phyloP scores from a whole-genome alignment of 2,329 filamentous ascomycete genomes.

The Drechslera avenae region DNA sequence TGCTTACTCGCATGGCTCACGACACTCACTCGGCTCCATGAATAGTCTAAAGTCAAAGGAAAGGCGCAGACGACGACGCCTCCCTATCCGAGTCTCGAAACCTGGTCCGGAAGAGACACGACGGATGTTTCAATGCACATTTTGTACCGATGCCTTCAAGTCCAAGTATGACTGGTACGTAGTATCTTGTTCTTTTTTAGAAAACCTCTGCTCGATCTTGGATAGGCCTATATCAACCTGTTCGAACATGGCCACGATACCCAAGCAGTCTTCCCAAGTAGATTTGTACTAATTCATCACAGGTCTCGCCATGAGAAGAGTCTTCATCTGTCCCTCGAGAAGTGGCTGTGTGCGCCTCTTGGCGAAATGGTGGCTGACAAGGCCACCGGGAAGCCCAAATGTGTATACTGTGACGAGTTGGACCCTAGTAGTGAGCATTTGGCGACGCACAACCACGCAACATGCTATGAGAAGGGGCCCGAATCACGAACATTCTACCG shows the following conservation, averaged over 20 bases:
- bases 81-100: slow-evolving; percentile 47
- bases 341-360: slow-evolving; percentile 62
- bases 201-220: no score
- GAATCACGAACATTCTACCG: slow-evolving; percentile 68
- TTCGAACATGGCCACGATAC: background rate
- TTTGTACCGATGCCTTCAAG: slow-evolving; percentile 49
- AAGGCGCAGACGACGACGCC: slow-evolving; percentile 61
- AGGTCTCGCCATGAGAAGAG: slow-evolving; percentile 51
- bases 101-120: slow-evolving; percentile 25
- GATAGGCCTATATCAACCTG: background rate
- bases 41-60: slow-evolving; percentile 59
- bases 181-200: background rate
- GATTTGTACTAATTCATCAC: slow-evolving; percentile 21
- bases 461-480: slow-evolving; percentile 69
- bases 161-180: slow-evolving; percentile 48
- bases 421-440: slow-evolving; percentile 63
- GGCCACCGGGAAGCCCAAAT: slow-evolving; percentile 60
- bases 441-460: slow-evolving; percentile 63
- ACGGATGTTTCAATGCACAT: slow-evolving; percentile 47
- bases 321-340: slow-evolving; percentile 47
- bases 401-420: slow-evolving; percentile 62
- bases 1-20: slow-evolving; percentile 62
- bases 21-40: slow-evolving; percentile 62
- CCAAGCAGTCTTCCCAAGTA: no score
- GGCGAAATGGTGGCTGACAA: slow-evolving; percentile 63